Base-by-base conservation (phyloP, 495 filamentous ascomycete species). In the Aspergillus funiculosus region DNA sequence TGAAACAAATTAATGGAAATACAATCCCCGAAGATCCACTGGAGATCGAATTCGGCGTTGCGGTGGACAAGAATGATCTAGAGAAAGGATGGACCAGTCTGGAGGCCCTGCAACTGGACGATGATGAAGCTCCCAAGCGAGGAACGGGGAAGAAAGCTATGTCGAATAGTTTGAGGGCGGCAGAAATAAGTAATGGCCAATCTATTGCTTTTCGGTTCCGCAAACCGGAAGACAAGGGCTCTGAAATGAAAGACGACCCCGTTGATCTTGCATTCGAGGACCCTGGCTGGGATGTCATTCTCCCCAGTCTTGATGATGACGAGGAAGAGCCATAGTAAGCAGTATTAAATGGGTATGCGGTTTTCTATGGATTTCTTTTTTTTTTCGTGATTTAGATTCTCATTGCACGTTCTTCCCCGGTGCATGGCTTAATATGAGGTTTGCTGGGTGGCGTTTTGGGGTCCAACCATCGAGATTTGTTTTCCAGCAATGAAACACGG, bases 131-230 rank as follows among this genome's bases (percentile, higher is more conserved):
- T 34, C 38, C 61, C 70, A 65, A 66, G 45, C 55, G 59, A 22
- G 69, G 68, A 15, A 66, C 62, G 2, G 56, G 62, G 3, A 67
- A 62, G 31, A 70, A 66, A 39, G 51, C 77, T n/a, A 39, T 51
- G 6, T 61, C 66, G 17, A 24, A 69, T 4, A 71, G 62, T 52
- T 66, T 73, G 7, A 59, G 77, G 52, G 73, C 66, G 18, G 69
- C 71, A 2, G 74, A 75, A 6, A 51, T 83, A 22, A 63, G 62
- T 29, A 77, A 87, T 50, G 79, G 79, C 11, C 66, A 69, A n/a
- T 53, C 75, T 2, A 56, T 90, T 27, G 86, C 87, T n/a, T 91
- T 90, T 64, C 75, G 75, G 29, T 81, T 88, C 48, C 59, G 59
- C 39, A 63, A 68, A 41, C 20, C 41, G 9, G 43, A 48, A 14